Evolutionary conservation across 306 rosid genomes (phyloP).

Genomic region (Mucuna pruriens): DNA sequence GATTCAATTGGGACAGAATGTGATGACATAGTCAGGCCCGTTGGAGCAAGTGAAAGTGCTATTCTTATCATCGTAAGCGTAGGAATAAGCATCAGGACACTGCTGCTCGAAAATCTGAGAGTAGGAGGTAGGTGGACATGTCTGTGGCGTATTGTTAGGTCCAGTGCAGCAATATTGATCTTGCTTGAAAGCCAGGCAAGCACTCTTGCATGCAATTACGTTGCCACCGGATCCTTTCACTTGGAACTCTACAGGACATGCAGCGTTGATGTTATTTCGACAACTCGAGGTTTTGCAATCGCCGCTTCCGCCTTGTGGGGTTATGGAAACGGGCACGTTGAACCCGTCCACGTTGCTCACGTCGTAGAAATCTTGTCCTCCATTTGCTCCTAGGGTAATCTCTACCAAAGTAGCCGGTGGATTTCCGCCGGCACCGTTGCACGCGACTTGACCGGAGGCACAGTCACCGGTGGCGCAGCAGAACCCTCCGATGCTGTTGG

Average conservation of each 20-base stretch:
- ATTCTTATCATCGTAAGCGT: constrained; percentile 59
- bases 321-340: constrained; percentile 57
- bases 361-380: constrained; percentile 66
- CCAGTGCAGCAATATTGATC: constrained; percentile 66
- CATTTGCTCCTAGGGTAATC: constrained; percentile 41
- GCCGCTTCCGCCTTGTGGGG: constrained; percentile 50
- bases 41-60: constrained; percentile 58
- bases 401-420: constrained; percentile 60
- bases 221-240: constrained; percentile 39
- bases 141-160: background rate
- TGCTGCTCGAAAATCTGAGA: constrained; percentile 49
- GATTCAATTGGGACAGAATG: constrained; percentile 54
- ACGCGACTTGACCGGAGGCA: constrained; percentile 51
- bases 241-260: constrained; percentile 48
- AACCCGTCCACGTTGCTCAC: constrained; percentile 75
- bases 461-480: constrained; percentile 65
- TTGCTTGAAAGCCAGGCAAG: constrained; percentile 51
- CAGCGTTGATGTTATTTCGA: constrained; percentile 37
- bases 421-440: constrained; percentile 63
- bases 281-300: constrained; percentile 46
- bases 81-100: constrained; percentile 78
- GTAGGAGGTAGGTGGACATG: constrained; percentile 55
- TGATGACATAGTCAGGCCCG: constrained; percentile 56
- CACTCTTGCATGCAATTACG: constrained; percentile 73
- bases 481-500: constrained; percentile 44